Conservation (phyloP, 2,329 filamentous ascomycete species). For the Zymoseptoria ardabiliae region DNA sequence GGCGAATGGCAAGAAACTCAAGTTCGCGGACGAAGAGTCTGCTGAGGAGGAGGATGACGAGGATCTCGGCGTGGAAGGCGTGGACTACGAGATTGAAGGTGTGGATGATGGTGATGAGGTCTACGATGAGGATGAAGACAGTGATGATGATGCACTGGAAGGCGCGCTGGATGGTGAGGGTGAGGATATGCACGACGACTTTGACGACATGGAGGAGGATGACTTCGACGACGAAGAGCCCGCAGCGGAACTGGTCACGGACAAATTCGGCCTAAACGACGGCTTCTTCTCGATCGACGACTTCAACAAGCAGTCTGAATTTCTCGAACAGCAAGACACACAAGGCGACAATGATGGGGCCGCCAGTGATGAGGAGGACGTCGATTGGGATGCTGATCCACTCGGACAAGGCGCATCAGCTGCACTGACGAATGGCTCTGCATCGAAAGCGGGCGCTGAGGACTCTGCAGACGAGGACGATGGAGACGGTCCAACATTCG, state of each 20-base stretch:
- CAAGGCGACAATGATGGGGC: slow-evolving; percentile 67
- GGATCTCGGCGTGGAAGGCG: slow-evolving; percentile 29
- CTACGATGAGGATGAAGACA: slow-evolving; percentile 29
- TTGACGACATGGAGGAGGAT: slow-evolving; percentile 20
- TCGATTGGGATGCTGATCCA: slow-evolving; percentile 83
- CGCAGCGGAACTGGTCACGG: slow-evolving; percentile 55
- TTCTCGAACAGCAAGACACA: slow-evolving; percentile 78
- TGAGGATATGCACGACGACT: slow-evolving; percentile 20
- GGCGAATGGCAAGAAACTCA: slow-evolving; percentile 25
- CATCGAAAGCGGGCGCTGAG: slow-evolving; percentile 27
- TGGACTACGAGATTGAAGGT: slow-evolving; percentile 30
- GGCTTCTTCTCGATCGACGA: slow-evolving; percentile 97
- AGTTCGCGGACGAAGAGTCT: slow-evolving; percentile 8
- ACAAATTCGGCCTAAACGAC: slow-evolving; percentile 84
- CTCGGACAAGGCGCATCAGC: slow-evolving; percentile 37
- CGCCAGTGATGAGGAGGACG: slow-evolving; percentile 74
- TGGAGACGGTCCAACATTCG: slow-evolving; percentile 77
- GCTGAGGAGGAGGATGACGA: slow-evolving; percentile 32
- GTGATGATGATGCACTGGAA: slow-evolving; percentile 30
- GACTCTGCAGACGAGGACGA: slow-evolving; percentile 50
- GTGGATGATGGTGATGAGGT: slow-evolving; percentile 32
- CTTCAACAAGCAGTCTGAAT: slow-evolving; percentile 90
- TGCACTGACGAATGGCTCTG: slow-evolving; percentile 26
- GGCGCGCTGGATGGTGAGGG: slow-evolving; percentile 18
- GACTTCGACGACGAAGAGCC: slow-evolving; percentile 45